Base-by-base conservation (phyloP, 169 alveolate species). In the Sarcocystis neurona region DNA sequence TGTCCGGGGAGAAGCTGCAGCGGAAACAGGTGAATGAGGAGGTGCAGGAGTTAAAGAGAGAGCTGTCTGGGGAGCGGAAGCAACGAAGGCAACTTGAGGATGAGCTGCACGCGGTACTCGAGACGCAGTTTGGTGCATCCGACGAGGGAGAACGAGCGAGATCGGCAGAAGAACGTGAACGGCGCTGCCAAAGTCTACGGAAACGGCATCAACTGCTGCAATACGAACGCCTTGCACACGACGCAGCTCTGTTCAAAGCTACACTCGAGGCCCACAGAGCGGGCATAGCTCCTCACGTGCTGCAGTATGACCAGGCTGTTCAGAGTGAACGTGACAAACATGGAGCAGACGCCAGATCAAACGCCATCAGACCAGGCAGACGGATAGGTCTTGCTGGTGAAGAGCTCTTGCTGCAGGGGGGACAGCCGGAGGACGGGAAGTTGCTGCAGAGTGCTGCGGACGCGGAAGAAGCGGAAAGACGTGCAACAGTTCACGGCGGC, bases 231-330 rank as follows among this genome's bases (percentile, higher is more conserved):
- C n/a, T n/a, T 6, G 82, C 82, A 23, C 56, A 39, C 20, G 82
- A 72, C 82, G 82, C 46, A 18, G 82, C 82, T 2, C 46, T 72
- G n/a, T 37, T 72, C 43, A 72, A 72, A 20, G 82, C 82, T 1
- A 72, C 82, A 15, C 18, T 72, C 10, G 82, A 23, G 1, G 82
- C 82, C 3, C 82, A 72, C 53, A 72, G 82, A 18, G 82, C 56
- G n/a, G 56, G 82, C 34, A 72, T 39, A 39, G 56, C 82, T 56
- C 82, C 56, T 32, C 82, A 18, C 53, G 82, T 39, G 46, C 20
- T 72, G 39, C 34, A 3, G 39, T 39, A 37, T 2, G 56, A 72
- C n/a, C 23, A 53, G 2, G 58, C 4, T 6, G 30, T 2, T 0
- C 82, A 10, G 27, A 8, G 6, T 72, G 12, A 39, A 43, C 0